Evolutionary conservation across 176 grass and related monocot species (phyloP).

Genomic region (Avena eriantha): DNA sequence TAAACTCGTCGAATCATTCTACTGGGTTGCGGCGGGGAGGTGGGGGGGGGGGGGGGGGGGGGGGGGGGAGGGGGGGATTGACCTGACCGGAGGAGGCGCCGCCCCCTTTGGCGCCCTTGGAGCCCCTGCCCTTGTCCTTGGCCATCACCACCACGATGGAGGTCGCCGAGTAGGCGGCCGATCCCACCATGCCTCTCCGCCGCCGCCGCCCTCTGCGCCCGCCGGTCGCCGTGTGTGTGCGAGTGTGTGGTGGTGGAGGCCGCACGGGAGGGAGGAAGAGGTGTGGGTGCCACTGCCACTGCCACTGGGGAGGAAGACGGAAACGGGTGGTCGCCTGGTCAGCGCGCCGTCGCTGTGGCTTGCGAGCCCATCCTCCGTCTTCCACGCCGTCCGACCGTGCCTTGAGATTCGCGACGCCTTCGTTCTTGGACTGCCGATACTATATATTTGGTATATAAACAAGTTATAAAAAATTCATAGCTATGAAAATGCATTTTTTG

Average conservation of each 20-base stretch:
- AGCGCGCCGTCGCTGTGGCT: conserved; percentile 10
- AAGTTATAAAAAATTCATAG: too few species aligned
- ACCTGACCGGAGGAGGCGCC: conserved; percentile 45
- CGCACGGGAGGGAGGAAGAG: conserved; percentile 25
- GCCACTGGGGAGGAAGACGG: not conserved
- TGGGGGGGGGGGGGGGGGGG: not conserved
- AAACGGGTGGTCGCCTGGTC: conserved; percentile 17
- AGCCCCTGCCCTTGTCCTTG: conserved; percentile 40
- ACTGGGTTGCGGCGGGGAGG: not conserved
- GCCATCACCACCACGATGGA: conserved; percentile 57
- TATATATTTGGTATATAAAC: too few species aligned
- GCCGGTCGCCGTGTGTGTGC: not conserved
- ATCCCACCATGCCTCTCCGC: conserved; percentile 43
- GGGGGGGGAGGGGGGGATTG: not conserved
- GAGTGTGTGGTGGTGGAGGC: not conserved
- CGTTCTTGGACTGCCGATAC: too few species aligned
- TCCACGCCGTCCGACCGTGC: not conserved
- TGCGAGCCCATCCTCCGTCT: not conserved
- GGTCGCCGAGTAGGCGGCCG: conserved; percentile 44
- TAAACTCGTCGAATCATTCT: not conserved
- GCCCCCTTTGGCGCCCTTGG: conserved; percentile 24
- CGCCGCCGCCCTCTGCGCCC: not conserved
- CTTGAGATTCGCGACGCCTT: not conserved
- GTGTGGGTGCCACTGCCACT: not conserved
- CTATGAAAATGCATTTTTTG: too few species aligned